A percentile compares a stretch with the other conserved stretches of the same genome.
These are phyloP conservation scores for Cucurbita moschata DNA, from an alignment of 306 rosid species.

Conservation along the genomic window DNA sequence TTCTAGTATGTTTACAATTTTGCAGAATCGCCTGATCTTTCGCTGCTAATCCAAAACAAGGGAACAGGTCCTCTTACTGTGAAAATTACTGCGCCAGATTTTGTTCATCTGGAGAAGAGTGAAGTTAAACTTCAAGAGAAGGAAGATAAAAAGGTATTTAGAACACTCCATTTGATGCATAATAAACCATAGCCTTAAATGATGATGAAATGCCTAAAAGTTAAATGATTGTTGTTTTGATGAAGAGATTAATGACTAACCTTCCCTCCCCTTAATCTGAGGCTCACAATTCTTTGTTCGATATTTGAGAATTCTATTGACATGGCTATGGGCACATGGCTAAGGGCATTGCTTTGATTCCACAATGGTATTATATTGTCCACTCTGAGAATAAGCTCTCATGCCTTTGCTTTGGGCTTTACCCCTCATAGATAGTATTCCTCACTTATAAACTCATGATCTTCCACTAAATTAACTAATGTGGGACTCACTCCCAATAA, in stretches of 20 bases:
- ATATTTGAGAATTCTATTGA: too few relatives aligned
- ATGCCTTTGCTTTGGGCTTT: too few relatives aligned
- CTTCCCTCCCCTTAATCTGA: too few relatives aligned
- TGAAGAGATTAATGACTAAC: not conserved
- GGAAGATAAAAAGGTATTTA: constrained; percentile 21
- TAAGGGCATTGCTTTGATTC: too few relatives aligned
- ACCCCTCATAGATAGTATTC: too few relatives aligned
- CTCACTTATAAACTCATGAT: too few relatives aligned
- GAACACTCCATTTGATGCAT: not conserved
- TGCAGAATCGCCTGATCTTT: constrained; percentile 34
- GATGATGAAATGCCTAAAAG: not conserved
- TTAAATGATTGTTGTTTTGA: not conserved
- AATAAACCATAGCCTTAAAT: not conserved
- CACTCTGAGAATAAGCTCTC: too few relatives aligned
- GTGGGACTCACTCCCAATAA: too few relatives aligned
- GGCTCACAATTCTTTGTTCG: too few relatives aligned
- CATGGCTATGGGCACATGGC: too few relatives aligned
- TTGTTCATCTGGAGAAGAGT: constrained; percentile 18
- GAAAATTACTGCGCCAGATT: constrained; percentile 30
- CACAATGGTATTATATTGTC: too few relatives aligned
- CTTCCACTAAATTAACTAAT: too few relatives aligned
- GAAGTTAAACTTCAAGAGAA: constrained; percentile 17
- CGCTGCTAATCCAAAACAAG: constrained; percentile 39
- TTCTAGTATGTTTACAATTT: not conserved
- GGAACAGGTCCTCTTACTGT: constrained; percentile 16